Evolutionary conservation across 2,329 filamentous ascomycete genomes (phyloP).

Genomic region (Macrophomina pseudophaseolina): DNA sequence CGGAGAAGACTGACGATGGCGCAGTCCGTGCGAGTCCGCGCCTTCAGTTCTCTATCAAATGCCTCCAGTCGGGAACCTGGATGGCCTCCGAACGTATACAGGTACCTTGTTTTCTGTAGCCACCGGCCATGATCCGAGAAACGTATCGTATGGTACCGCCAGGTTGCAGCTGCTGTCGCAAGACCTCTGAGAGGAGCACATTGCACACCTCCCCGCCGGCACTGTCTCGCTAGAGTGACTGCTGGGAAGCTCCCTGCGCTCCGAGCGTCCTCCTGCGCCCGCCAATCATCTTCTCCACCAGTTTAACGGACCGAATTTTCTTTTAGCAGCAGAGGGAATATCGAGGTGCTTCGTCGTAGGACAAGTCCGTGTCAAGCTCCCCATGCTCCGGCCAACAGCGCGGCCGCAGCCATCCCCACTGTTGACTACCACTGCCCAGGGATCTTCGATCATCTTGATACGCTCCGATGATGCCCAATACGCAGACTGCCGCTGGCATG

Average conservation of each 20-base stretch:
- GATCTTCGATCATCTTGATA: conserved; percentile 25
- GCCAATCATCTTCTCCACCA: conserved; percentile 4
- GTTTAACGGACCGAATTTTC: conserved; percentile 2
- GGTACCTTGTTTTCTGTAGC: conserved; percentile 6
- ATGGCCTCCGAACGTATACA: neutral
- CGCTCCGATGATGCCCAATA: conserved; percentile 26
- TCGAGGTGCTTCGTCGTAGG: conserved; percentile 20
- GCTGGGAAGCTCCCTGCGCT: conserved; percentile 20
- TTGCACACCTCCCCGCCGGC: conserved; percentile 8
- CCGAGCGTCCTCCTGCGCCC: conserved; percentile 12
- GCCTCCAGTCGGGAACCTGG: neutral
- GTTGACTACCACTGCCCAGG: conserved; percentile 6
- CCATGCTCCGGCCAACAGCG: conserved; percentile 16
- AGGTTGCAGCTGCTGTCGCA: conserved; percentile 14
- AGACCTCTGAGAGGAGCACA: conserved; percentile 9
- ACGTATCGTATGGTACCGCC: conserved; percentile 12
- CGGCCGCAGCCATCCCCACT: conserved; percentile 13
- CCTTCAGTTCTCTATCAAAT: conserved; percentile 1
- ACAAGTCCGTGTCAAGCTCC: conserved; percentile 19
- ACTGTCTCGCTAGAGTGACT: conserved; percentile 4
- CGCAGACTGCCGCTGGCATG: conserved; percentile 13
- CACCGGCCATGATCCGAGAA: neutral
- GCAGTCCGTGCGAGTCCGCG: neutral
- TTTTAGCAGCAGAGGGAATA: neutral
- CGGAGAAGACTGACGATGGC: neutral